Conservation (phyloP, 352 stramenopile species). For the Pythium dissimile region DNA sequence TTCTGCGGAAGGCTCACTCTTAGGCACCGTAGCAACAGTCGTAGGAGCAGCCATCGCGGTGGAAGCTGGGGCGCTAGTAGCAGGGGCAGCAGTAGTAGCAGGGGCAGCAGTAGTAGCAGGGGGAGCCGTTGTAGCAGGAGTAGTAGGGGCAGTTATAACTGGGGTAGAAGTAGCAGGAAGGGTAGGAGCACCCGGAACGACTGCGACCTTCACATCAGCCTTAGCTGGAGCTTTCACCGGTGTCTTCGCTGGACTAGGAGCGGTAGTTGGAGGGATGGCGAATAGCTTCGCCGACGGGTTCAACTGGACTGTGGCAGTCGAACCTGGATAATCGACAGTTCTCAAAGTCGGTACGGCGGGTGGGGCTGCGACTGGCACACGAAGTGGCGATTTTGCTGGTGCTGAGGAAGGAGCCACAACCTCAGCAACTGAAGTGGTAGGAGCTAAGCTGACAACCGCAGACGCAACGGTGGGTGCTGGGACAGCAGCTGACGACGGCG, state of each 20-base stretch:
- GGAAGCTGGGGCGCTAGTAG: background rate
- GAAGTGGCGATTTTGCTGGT: constrained; percentile 4
- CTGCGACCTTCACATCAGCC: constrained; percentile 1
- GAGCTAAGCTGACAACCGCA: too few species aligned
- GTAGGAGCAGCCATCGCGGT: background rate
- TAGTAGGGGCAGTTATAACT: background rate
- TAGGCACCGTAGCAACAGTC: background rate
- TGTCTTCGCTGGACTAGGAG: constrained; percentile 8
- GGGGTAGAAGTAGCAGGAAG: background rate
- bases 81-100: too few species aligned
- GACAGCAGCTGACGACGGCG: background rate
- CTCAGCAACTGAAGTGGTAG: background rate
- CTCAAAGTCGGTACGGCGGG: constrained; percentile 6
- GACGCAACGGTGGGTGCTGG: background rate
- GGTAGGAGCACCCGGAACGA: background rate
- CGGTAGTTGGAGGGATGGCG: background rate
- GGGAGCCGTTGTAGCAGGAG: background rate
- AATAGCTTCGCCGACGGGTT: constrained; percentile 10
- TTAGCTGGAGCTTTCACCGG: constrained; percentile 12
- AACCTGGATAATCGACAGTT: constrained; percentile 1
- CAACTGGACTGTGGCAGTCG: background rate
- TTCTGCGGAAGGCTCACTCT: constrained; percentile 34
- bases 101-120: background rate
- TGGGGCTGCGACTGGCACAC: background rate
- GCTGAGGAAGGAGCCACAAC: background rate